These are phyloP conservation scores for Leccinum boreale DNA, from an alignment of 768 basidiomycete species.

Conservation along the genomic window DNA sequence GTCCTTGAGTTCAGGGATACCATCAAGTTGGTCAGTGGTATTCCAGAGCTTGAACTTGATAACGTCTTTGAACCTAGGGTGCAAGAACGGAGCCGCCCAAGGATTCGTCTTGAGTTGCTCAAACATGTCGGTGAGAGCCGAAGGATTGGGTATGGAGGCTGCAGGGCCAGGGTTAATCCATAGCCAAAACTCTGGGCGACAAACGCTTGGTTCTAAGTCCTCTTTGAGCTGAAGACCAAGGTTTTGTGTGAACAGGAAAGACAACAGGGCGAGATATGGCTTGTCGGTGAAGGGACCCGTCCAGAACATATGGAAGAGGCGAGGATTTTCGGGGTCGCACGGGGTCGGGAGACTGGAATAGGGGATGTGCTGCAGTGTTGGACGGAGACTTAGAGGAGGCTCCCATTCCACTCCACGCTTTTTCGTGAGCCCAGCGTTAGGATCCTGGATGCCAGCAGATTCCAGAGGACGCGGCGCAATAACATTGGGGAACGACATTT, in stretches of 20 bases:
- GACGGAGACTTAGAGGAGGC: constrained; percentile 41
- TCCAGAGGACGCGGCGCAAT: constrained; percentile 29
- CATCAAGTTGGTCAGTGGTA: constrained; percentile 94
- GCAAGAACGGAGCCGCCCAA: constrained; percentile 94
- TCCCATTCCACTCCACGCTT: constrained; percentile 66
- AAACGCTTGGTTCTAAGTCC: constrained; percentile 41
- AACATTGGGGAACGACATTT: constrained; percentile 31
- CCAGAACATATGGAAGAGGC: constrained; percentile 99
- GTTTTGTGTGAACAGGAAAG: constrained; percentile 96
- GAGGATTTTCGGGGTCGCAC: constrained; percentile 84
- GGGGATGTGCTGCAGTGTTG: constrained; percentile 51
- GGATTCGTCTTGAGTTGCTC: constrained; percentile 78
- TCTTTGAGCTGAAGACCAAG: constrained; percentile 72
- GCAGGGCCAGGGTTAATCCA: constrained; percentile 99
- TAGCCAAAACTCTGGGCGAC: constrained; percentile 92
- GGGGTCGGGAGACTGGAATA: constrained; percentile 53
- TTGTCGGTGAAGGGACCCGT: constrained; percentile 98
- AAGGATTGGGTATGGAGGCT: constrained; percentile 81
- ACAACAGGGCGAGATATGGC: constrained; percentile 91
- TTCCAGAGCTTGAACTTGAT: constrained; percentile 98
- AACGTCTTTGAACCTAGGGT: constrained; percentile 86
- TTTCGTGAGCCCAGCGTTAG: constrained; percentile 54
- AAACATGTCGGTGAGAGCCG: constrained; percentile 80
- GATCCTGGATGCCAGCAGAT: constrained; percentile 38
- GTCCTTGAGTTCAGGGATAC: constrained; percentile 81